Percentiles rank a stretch among this genome's conserved stretches.
Conservation (phyloP, 352 stramenopile species). For the Phytophthora uliginosa region DNA sequence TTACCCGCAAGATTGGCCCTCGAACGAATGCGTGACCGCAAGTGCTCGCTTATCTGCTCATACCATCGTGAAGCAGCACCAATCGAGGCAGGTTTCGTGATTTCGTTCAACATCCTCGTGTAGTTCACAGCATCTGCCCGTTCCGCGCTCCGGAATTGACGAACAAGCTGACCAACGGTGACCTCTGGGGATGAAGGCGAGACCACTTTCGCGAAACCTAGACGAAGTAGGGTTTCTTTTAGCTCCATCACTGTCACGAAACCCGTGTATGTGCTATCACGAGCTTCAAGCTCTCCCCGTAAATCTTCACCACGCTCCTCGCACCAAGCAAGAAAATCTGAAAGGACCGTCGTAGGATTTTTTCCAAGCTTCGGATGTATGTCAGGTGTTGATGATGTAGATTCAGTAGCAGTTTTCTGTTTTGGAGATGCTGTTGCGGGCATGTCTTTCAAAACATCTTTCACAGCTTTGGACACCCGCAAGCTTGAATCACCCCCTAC, state of each 20-base stretch:
- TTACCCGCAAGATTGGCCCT: conserved; percentile 43
- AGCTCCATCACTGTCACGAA: conserved; percentile 57
- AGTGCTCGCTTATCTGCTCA: conserved; percentile 40
- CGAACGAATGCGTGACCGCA: conserved; percentile 54
- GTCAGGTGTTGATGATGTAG: neutral
- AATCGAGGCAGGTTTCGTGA: conserved; percentile 1
- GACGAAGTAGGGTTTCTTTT: conserved; percentile 58
- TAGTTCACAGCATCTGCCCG: conserved; percentile 53
- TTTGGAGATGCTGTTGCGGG: conserved; percentile 6
- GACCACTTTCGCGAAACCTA: conserved; percentile 41
- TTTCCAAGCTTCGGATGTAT: conserved; percentile 1
- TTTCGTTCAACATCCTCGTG: conserved; percentile 40
- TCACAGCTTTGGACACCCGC: conserved; percentile 41
- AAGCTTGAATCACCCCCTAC: conserved; percentile 11
- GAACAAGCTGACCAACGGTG: conserved; percentile 63
- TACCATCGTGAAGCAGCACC: conserved; percentile 32
- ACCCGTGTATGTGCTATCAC: conserved; percentile 56
- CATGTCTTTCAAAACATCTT: conserved; percentile 10
- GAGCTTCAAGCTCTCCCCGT: conserved; percentile 59
- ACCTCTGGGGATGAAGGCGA: conserved; percentile 35
- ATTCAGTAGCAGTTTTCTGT: neutral
- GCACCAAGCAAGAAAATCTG: conserved; percentile 42
- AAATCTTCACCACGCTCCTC: conserved; percentile 59
- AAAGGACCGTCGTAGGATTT: conserved; percentile 18
- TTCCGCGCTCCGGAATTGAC: conserved; percentile 51